Percentiles rank a stretch among this genome's conserved stretches.
phyloP scores from a whole-genome alignment of 768 basidiomycete species.

The Candolleomyces aberdarensis region DNA sequence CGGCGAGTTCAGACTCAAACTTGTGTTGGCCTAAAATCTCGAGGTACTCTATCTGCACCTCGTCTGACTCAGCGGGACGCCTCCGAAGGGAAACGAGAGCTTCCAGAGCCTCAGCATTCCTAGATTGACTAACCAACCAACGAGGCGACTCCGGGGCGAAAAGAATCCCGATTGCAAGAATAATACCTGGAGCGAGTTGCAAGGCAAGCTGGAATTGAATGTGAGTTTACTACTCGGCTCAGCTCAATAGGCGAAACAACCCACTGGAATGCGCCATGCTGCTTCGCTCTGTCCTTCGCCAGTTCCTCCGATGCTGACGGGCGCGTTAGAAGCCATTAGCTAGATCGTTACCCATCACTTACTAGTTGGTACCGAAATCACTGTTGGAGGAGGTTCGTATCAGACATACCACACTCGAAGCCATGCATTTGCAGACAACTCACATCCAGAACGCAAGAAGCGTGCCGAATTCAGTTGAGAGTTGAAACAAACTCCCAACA shows the following conservation, averaged over 20 bases:
- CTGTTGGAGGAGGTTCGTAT: background rate
- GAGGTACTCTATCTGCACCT: background rate
- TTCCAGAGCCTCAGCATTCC: background rate
- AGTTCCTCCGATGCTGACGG: background rate
- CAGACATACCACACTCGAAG: background rate
- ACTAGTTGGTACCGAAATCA: conserved; percentile 4
- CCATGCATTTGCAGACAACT: background rate
- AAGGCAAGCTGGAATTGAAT: background rate
- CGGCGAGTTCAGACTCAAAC: background rate
- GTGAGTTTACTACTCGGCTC: background rate
- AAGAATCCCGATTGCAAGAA: background rate
- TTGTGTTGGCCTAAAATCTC: conserved; percentile 3
- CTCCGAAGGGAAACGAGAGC: background rate
- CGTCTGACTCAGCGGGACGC: background rate
- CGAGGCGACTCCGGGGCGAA: conserved; percentile 1
- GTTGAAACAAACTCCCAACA: background rate
- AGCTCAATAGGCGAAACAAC: background rate
- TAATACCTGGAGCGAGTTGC: background rate
- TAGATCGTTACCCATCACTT: background rate
- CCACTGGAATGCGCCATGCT: conserved; percentile 1
- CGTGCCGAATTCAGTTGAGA: conserved; percentile 1
- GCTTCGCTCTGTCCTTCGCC: conserved; percentile 1
- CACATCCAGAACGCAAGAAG: conserved; percentile 2
- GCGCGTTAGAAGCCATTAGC: too few species aligned
- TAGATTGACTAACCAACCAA: background rate